Evolutionary conservation across 2,329 filamentous ascomycete genomes (phyloP).

Genomic region (Corynespora cassiicola): DNA sequence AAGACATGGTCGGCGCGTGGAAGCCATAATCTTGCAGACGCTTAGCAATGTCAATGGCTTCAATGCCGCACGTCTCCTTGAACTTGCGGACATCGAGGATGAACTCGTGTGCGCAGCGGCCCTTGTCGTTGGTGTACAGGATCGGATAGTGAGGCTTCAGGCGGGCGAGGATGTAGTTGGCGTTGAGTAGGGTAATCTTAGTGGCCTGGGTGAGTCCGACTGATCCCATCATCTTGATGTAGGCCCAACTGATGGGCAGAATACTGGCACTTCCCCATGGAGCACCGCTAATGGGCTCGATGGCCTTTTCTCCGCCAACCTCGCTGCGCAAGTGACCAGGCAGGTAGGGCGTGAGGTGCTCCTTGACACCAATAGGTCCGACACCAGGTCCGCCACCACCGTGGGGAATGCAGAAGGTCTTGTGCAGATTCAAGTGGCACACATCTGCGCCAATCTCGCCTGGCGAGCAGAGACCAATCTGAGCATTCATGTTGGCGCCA

Average conservation of each 20-base stretch:
- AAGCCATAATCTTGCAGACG: slow-evolving; percentile 97
- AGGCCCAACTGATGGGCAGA: slow-evolving; percentile 91
- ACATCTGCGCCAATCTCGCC: slow-evolving; percentile 96
- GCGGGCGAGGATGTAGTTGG: slow-evolving; percentile 92
- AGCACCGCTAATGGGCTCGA: slow-evolving; percentile 79
- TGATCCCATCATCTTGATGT: slow-evolving; percentile 91
- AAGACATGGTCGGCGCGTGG: slow-evolving; percentile 96
- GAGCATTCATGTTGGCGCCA: slow-evolving; percentile 97
- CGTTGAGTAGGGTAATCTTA: slow-evolving; percentile 91
- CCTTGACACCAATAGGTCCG: slow-evolving; percentile 89
- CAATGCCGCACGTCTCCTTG: slow-evolving; percentile 80
- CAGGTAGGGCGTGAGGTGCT: slow-evolving; percentile 77
- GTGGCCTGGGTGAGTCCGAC: slow-evolving; percentile 87
- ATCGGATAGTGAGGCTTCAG: slow-evolving; percentile 87
- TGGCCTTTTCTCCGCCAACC: slow-evolving; percentile 62
- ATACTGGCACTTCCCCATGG: slow-evolving; percentile 90
- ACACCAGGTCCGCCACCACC: slow-evolving; percentile 93
- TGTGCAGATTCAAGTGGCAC: slow-evolving; percentile 96
- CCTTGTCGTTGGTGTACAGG: slow-evolving; percentile 89
- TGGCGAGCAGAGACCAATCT: slow-evolving; percentile 93
- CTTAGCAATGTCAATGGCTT: slow-evolving; percentile 95
- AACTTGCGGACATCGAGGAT: slow-evolving; percentile 90
- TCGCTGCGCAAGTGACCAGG: slow-evolving; percentile 72
- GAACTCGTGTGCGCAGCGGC: slow-evolving; percentile 95
- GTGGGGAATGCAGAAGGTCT: slow-evolving; percentile 98